Evolutionary conservation across 2,329 filamentous ascomycete genomes (phyloP).

Genomic region (Colletotrichum orchidophilum): DNA sequence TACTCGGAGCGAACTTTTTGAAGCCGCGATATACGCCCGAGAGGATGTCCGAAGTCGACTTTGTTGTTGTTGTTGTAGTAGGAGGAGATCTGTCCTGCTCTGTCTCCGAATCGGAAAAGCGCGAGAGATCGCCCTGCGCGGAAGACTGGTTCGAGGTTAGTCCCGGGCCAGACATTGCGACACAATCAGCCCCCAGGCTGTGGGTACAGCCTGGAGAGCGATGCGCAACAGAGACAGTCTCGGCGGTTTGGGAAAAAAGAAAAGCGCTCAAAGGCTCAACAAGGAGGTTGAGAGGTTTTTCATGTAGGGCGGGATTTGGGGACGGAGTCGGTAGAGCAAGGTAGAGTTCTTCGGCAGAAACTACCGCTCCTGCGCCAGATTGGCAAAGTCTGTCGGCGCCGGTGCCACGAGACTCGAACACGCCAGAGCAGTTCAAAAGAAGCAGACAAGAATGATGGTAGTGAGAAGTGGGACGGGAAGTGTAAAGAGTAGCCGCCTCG

Average conservation of each 20-base stretch:
- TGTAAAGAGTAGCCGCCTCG: background rate
- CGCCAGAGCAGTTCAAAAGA: background rate
- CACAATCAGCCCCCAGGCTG: constrained; percentile 19
- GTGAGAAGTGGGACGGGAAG: background rate
- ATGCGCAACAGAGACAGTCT: constrained; percentile 3
- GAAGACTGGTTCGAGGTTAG: constrained; percentile 44
- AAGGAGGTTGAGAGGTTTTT: constrained; percentile 2
- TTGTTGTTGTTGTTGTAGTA: too few species aligned
- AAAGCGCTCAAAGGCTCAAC: background rate
- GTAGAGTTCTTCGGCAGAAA: background rate
- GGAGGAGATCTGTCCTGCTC: constrained; percentile 44
- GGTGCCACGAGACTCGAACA: background rate
- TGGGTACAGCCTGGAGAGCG: constrained; percentile 4
- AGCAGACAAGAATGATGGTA: background rate
- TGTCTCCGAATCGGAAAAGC: constrained; percentile 55
- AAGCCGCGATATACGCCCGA: constrained; percentile 63
- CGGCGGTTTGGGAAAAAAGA: background rate
- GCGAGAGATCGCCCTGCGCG: constrained; percentile 47
- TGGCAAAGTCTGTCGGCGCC: background rate
- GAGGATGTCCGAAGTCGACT: constrained; percentile 58
- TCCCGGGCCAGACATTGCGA: constrained; percentile 37
- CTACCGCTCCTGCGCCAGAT: background rate
- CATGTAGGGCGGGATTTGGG: constrained; percentile 14
- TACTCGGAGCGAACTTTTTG: constrained; percentile 55
- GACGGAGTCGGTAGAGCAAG: background rate